phyloP scores from a whole-genome alignment of 1,139 yeast species.

The Pichia sp. region DNA sequence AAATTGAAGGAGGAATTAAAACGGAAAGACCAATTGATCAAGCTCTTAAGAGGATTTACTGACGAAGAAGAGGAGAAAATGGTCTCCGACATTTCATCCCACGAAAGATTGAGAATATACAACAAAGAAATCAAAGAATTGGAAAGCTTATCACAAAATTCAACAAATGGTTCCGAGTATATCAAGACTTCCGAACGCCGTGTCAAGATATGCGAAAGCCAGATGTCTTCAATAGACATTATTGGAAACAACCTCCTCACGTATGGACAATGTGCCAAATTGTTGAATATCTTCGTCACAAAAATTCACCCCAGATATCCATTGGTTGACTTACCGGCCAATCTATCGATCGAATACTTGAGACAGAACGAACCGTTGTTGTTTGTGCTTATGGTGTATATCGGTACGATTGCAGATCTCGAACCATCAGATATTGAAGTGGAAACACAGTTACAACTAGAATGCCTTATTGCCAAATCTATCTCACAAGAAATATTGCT shows the following conservation, averaged over 20 bases:
- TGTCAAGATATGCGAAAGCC: conserved; percentile 32
- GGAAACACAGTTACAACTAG: conserved; percentile 46
- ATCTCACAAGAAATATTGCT: conserved; percentile 64
- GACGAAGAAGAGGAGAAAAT: conserved; percentile 13
- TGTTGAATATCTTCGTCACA: conserved; percentile 44
- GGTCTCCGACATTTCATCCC: background rate
- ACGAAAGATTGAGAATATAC: conserved; percentile 16
- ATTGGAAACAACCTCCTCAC: conserved; percentile 48
- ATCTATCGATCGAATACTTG: conserved; percentile 45
- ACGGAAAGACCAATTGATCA: conserved; percentile 22
- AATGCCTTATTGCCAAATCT: conserved; percentile 56
- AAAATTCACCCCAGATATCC: conserved; percentile 47
- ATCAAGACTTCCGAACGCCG: conserved; percentile 39
- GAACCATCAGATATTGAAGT: conserved; percentile 34
- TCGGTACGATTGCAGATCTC: conserved; percentile 47
- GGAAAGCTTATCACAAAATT: conserved; percentile 29
- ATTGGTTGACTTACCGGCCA: conserved; percentile 49
- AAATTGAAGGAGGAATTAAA: conserved; percentile 14
- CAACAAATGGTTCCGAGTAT: conserved; percentile 30
- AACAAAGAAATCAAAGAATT: conserved; percentile 36
- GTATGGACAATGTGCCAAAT: conserved; percentile 46
- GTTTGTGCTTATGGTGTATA: conserved; percentile 63
- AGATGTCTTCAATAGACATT: conserved; percentile 40
- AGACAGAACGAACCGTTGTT: conserved; percentile 55
- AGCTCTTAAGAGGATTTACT: conserved; percentile 15